Evolutionary conservation across 441 rosid genomes (phyloP).

Genomic region (Capsella rubella): DNA sequence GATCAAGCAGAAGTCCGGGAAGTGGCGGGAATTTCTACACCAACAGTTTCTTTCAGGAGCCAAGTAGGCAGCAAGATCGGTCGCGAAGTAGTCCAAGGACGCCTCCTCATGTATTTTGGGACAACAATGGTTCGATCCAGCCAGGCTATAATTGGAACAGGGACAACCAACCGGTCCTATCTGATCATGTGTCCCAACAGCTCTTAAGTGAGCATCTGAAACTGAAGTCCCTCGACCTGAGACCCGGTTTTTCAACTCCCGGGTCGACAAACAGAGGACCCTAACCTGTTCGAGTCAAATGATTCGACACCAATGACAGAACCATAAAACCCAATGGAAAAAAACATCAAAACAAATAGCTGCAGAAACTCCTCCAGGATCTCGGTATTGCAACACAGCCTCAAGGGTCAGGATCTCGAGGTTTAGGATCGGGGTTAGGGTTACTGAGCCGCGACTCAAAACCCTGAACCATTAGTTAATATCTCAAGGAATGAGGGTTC

Average conservation of each 20-base stretch:
- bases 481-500: constrained; percentile 26
- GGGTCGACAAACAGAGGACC: constrained; percentile 53
- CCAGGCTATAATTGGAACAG: constrained; percentile 52
- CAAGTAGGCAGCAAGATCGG: constrained; percentile 54
- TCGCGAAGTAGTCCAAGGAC: constrained; percentile 61
- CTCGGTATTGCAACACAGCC: constrained; percentile 23
- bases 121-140: constrained; percentile 53
- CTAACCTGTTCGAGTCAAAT: constrained; percentile 38
- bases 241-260: constrained; percentile 55
- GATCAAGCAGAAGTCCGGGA: constrained; percentile 52
- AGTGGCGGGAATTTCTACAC: constrained; percentile 56
- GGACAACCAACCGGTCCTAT: constrained; percentile 59
- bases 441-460: constrained; percentile 20
- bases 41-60: constrained; percentile 57
- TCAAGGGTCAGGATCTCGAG: constrained; percentile 35
- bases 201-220: constrained; percentile 69
- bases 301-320: constrained; percentile 35
- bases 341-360: constrained; percentile 21
- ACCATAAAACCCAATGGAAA: constrained; percentile 19
- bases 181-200: constrained; percentile 78
- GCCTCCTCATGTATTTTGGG: constrained; percentile 63
- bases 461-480: constrained; percentile 38
- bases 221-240: constrained; percentile 67
- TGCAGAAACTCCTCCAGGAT: constrained; percentile 29
- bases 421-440: constrained; percentile 22